Conservation (phyloP, 805 yeast genomes). For the Kazachstania viticola region DNA sequence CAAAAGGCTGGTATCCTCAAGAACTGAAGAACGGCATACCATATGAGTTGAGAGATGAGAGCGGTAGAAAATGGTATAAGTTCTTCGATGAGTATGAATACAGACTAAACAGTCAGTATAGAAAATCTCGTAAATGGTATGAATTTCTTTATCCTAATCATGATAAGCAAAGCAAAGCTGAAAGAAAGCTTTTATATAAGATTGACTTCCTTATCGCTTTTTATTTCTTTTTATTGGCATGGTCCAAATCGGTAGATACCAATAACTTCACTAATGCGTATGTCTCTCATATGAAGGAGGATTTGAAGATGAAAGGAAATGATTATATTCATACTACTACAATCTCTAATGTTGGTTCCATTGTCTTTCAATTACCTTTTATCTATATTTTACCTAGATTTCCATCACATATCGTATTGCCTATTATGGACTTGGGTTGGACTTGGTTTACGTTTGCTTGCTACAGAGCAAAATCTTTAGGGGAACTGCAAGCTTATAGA, state of each 20-base stretch:
- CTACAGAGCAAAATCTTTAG: slow-evolving; percentile 37
- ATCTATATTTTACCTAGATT: slow-evolving; percentile 45
- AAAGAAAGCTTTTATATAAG: slow-evolving; percentile 36
- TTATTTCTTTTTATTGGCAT: slow-evolving; percentile 49
- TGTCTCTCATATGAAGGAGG: slow-evolving; percentile 52
- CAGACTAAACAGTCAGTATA: slow-evolving; percentile 27
- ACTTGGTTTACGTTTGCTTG: slow-evolving; percentile 50
- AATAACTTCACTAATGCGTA: slow-evolving; percentile 56
- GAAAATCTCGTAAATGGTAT: slow-evolving; percentile 24
- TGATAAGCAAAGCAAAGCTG: slow-evolving; percentile 31
- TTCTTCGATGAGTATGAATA: slow-evolving; percentile 44
- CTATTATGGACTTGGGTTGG: slow-evolving; percentile 56
- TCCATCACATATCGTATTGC: slow-evolving; percentile 39
- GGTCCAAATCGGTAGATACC: slow-evolving; percentile 57
- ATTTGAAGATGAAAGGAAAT: slow-evolving; percentile 46
- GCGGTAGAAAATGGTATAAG: slow-evolving; percentile 33
- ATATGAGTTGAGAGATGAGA: slow-evolving; percentile 31
- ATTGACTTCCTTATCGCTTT: slow-evolving; percentile 45
- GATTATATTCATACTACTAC: slow-evolving; percentile 53
- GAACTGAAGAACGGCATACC: slow-evolving; percentile 23
- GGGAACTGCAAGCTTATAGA: slow-evolving; percentile 47
- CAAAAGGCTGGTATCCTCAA: slow-evolving; percentile 1
- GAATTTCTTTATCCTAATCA: slow-evolving; percentile 27
- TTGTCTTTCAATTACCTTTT: slow-evolving; percentile 55
- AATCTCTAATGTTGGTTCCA: slow-evolving; percentile 48